These are phyloP conservation scores for Curvularia sp. DNA, from an alignment of 2,329 filamentous ascomycete species.

Conservation along the genomic window DNA sequence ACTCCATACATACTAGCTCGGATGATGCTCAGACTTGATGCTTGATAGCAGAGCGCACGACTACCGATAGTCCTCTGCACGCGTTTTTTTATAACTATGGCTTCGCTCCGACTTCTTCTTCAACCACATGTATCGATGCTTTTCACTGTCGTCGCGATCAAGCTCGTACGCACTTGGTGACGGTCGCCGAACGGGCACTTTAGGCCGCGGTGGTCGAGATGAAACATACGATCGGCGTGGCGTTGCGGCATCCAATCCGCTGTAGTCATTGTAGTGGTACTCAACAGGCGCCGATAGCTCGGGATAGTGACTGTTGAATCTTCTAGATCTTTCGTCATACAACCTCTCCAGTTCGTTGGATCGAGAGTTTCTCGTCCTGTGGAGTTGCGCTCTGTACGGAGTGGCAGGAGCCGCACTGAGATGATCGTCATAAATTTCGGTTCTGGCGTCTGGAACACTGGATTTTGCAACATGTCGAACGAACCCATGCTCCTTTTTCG, in stretches of 20 bases:
- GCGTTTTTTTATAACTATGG: no score
- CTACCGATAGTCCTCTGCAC: not conserved
- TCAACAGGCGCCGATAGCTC: not conserved
- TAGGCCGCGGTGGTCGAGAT: not conserved
- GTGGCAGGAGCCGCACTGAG: no score
- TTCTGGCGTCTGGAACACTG: not conserved
- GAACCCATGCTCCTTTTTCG: no score
- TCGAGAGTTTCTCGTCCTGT: not conserved
- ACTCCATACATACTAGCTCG: no score
- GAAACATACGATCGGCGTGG: not conserved
- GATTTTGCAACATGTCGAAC: no score
- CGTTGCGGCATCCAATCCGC: not conserved
- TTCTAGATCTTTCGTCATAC: no score
- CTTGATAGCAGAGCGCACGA: not conserved
- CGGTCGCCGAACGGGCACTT: not conserved
- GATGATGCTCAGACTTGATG: no score
- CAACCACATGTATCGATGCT: not conserved
- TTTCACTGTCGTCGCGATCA: not conserved
- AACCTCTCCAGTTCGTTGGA: not conserved
- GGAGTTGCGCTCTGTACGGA: not conserved
- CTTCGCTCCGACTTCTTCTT: not conserved
- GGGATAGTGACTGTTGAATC: no score
- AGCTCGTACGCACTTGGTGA: not conserved
- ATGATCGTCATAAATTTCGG: not conserved
- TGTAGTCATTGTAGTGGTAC: not conserved